Conservation (phyloP, 768 basidiomycete species). For the Pleurotus citrinopileatus region DNA sequence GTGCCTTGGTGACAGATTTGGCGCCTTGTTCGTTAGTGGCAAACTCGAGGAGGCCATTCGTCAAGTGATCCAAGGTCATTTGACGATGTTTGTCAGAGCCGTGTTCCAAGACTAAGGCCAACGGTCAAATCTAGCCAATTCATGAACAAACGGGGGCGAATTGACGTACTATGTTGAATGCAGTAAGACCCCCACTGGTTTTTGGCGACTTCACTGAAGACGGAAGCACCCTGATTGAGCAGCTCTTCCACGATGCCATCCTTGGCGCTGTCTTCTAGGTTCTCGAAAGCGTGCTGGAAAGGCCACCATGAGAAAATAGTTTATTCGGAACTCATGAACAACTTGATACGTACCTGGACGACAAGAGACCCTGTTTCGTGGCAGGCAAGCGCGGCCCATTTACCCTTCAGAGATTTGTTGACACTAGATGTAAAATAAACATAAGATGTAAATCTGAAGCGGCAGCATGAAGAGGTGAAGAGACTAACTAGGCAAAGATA, state of each 20-base stretch:
- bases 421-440: slow-evolving; percentile 44
- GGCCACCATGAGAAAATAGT: slow-evolving; percentile 2
- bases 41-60: slow-evolving; percentile 75
- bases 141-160: not conserved
- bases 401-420: slow-evolving; percentile 83
- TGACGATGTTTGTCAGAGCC: slow-evolving; percentile 73
- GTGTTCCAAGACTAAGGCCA: slow-evolving; percentile 69
- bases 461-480: not conserved
- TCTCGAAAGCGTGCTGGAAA: slow-evolving; percentile 77
- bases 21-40: slow-evolving; percentile 84
- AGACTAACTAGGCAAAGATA: slow-evolving; percentile 78
- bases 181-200: slow-evolving; percentile 91
- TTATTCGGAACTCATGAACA: not conserved
- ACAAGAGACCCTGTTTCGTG: slow-evolving; percentile 90
- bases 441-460: slow-evolving; percentile 7
- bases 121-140: not conserved
- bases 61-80: slow-evolving; percentile 75
- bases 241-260: slow-evolving; percentile 83
- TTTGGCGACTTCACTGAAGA: slow-evolving; percentile 77
- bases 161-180: slow-evolving; percentile 72
- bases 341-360: slow-evolving; percentile 59
- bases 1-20: slow-evolving; percentile 82
- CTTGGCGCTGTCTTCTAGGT: slow-evolving; percentile 79
- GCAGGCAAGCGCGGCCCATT: slow-evolving; percentile 87
- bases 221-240: slow-evolving; percentile 63